Conservation (phyloP, 176 grass and related monocot species). For the Tuctoria greenei region DNA sequence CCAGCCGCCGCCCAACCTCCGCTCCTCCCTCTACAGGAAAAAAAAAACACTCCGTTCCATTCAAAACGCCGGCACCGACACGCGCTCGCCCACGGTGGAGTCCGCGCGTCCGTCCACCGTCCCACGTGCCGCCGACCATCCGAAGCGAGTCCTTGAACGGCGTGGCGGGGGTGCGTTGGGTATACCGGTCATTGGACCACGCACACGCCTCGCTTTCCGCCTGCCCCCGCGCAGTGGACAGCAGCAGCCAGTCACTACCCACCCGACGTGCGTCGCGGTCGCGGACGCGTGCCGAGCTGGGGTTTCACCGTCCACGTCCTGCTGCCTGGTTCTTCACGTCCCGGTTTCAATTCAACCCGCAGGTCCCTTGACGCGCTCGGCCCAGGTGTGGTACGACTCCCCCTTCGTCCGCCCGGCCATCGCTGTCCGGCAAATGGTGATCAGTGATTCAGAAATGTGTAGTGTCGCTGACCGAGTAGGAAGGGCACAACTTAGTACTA, state of each 20-base stretch:
- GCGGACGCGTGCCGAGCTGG: background rate
- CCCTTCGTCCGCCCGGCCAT: background rate
- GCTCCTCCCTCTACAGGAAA: too few relatives aligned
- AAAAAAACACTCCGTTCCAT: too few relatives aligned
- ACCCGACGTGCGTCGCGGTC: background rate
- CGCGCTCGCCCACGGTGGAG: too few relatives aligned
- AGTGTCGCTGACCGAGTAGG: background rate
- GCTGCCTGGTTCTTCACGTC: background rate
- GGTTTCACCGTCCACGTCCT: background rate
- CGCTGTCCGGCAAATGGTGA: background rate
- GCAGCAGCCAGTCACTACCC: background rate
- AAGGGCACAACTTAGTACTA: too few relatives aligned
- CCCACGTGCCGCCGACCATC: conserved; percentile 19
- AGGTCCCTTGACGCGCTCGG: background rate
- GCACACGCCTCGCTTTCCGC: conserved; percentile 35
- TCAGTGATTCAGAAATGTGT: background rate
- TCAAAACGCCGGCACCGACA: too few relatives aligned
- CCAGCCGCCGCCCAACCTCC: background rate
- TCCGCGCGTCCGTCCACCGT: too few relatives aligned
- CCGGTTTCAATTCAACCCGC: background rate
- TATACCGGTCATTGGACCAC: background rate
- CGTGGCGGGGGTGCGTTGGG: conserved; percentile 11
- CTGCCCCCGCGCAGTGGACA: background rate
- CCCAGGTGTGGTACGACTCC: too few relatives aligned
- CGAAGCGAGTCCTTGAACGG: background rate